phyloP scores from a whole-genome alignment of 192 early-diverging fungal species.

The Entomortierella parvispora region DNA sequence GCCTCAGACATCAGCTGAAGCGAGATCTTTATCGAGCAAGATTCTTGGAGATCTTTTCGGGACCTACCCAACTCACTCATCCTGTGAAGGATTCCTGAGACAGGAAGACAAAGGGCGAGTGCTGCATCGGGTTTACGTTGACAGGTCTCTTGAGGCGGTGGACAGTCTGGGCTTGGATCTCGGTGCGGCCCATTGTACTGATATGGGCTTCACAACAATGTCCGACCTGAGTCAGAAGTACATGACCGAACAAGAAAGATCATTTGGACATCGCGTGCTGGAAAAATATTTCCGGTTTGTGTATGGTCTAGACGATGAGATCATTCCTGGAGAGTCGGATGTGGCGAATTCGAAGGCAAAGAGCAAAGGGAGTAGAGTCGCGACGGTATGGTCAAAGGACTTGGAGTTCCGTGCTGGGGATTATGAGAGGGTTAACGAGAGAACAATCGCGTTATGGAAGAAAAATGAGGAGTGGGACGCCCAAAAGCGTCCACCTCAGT shows the following conservation, averaged over 20 bases:
- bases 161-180: background rate
- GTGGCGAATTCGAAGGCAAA: background rate
- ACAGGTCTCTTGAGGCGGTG: background rate
- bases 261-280: background rate
- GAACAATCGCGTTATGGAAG: background rate
- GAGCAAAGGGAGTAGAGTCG: background rate
- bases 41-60: background rate
- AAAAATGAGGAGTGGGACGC: slow-evolving; percentile 2
- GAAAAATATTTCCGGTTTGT: slow-evolving; percentile 5
- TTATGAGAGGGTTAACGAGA: background rate
- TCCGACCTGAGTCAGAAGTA: slow-evolving; percentile 3
- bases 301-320: background rate
- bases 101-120: background rate
- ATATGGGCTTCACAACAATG: background rate
- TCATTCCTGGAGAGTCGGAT: background rate
- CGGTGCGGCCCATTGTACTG: background rate
- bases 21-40: background rate
- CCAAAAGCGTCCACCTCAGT: slow-evolving; percentile 1
- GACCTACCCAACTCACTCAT: background rate
- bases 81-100: background rate
- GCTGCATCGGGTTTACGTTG: background rate
- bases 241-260: background rate
- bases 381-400: slow-evolving; percentile 1
- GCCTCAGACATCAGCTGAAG: background rate
- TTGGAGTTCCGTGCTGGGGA: background rate